Evolutionary conservation across 805 yeast genomes (phyloP), one percentile per base, ranked within the genome.

Genomic region (Pichia membranifaciens): DNA sequence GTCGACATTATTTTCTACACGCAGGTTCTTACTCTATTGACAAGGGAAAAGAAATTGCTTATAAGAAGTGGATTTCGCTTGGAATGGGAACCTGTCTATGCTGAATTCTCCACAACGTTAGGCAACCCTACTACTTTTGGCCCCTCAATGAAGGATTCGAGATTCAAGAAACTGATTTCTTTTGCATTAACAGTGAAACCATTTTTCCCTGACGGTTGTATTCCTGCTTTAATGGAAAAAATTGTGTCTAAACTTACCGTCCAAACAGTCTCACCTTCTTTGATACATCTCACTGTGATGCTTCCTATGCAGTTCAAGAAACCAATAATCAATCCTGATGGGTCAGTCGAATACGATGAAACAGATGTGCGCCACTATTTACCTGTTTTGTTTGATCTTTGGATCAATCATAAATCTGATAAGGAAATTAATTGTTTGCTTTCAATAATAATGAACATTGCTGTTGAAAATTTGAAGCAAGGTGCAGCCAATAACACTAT

Each of bases 351-450:
- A 1, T 66, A 61, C 46, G 51, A 55, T 10, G 48, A 53, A 23
- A 41, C 49, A 15, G 71, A 67, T 51, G 57, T 63, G 12, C 70
- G 74, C 8, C 52, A 79, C 51, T 80, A 82, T 54, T 60, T 87
- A 25, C 81, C 90, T 0, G 66, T 87, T 2, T 59, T 87, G 7
- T 86, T 87, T 54, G 80, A 85, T 51, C 65, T 86, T 38, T 88
- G 96, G 96, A 60, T 76, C 2, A 70, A 80, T 50, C 64, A 79
- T 37, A 65, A 74, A 54, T 52, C 62, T 1, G 71, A 77, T 16
- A 66, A 79, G 31, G 96, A 87, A 54, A 70, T 81, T 8, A 49
- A 57, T 10, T 83, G 81, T 54, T 55, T 87, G 48, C 72, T 87
- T 10, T 79, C 82, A 15, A 67, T 86, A 16, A 62, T 87, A 49